phyloP scores from a whole-genome alignment of 768 basidiomycete species.

The Mycena leptocephala region DNA sequence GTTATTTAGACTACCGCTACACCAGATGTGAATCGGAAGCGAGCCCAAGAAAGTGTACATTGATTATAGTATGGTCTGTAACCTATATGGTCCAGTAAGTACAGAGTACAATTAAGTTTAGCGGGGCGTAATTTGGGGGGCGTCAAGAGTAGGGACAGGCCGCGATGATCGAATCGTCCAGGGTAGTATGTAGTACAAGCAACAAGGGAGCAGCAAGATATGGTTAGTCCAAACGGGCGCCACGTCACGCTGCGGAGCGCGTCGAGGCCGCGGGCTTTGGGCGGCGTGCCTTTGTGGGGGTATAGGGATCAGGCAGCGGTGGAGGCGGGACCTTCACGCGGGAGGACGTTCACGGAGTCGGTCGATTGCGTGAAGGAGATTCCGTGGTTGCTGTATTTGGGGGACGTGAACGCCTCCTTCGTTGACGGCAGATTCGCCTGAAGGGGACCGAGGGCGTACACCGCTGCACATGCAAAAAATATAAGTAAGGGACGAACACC shows the following conservation, averaged over 20 bases:
- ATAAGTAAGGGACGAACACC: background rate
- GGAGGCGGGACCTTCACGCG: conserved; percentile 19
- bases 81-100: conserved; percentile 5
- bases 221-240: background rate
- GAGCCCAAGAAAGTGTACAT: conserved; percentile 11
- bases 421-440: conserved; percentile 44
- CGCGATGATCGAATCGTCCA: conserved; percentile 29
- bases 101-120: conserved; percentile 8
- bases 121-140: too few species aligned
- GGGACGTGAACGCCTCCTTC: conserved; percentile 52
- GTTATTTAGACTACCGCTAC: background rate
- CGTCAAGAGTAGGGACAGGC: conserved; percentile 22
- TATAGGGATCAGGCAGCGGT: background rate
- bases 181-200: background rate
- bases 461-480: conserved; percentile 16
- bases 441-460: conserved; percentile 43
- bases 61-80: background rate
- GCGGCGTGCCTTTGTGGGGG: background rate
- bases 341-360: conserved; percentile 27
- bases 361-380: conserved; percentile 43
- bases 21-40: background rate
- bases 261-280: conserved; percentile 6
- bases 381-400: conserved; percentile 48
- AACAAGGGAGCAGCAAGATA: background rate
- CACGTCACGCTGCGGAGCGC: background rate